phyloP scores from a whole-genome alignment of 1,139 yeast genomes.

The Candida sanyaensis region DNA sequence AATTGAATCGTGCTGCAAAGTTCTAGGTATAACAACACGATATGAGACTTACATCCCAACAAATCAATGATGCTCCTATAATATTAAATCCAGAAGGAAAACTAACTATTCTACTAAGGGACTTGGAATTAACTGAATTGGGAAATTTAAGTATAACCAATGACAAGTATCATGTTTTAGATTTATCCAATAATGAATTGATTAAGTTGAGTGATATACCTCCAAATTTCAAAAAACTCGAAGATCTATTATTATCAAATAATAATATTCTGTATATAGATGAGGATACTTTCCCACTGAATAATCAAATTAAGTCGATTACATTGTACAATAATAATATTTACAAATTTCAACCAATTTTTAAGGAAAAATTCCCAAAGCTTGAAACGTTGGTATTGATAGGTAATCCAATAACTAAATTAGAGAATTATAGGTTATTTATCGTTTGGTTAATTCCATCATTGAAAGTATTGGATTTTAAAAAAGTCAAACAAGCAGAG shows the following conservation, averaged over 20 bases:
- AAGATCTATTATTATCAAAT: constrained; percentile 56
- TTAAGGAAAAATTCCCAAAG: constrained; percentile 35
- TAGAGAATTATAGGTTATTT: constrained; percentile 60
- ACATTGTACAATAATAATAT: constrained; percentile 58
- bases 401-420: constrained; percentile 62
- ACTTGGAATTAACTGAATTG: constrained; percentile 32
- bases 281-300: constrained; percentile 19
- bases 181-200: constrained; percentile 67
- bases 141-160: constrained; percentile 38
- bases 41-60: constrained; percentile 43
- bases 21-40: not conserved
- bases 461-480: constrained; percentile 65
- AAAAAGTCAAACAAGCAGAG: constrained; percentile 59
- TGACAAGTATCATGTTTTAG: constrained; percentile 53
- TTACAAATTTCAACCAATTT: constrained; percentile 20
- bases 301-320: constrained; percentile 42
- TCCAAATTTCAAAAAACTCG: constrained; percentile 35
- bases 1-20: not conserved
- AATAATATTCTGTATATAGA: constrained; percentile 46
- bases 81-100: constrained; percentile 39
- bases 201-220: constrained; percentile 57
- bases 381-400: constrained; percentile 52
- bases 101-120: constrained; percentile 37
- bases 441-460: constrained; percentile 65
- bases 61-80: constrained; percentile 32